Evolutionary conservation across 129 eudicot species (phyloP), one percentile per base, ranked within the genome.

Genomic region (Chrysanthemum seticuspe): DNA sequence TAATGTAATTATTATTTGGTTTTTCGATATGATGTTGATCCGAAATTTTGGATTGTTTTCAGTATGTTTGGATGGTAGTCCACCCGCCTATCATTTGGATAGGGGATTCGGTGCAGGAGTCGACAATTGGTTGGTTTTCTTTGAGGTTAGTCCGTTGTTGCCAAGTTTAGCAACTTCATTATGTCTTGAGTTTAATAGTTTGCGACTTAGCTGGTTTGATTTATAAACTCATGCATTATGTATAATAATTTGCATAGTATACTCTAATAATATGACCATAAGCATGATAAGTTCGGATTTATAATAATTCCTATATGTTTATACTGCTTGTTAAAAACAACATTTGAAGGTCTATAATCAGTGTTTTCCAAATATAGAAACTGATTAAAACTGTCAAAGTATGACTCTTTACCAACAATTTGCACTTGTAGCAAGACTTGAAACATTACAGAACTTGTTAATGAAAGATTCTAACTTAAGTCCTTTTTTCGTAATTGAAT

Each of bases 61-160:
- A 94, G 98, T 94, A 45, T 94, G 98, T 77, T 76, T 94, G 85
- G 98, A 94, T 80, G 98, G 98, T 68, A 94, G 96, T 68, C 89
- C 98, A 19, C 98, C 98, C 19, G 98, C 97, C 13, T 94, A 94
- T 80, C 98, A 94, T 81, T n/a, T 85, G 40, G 93, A 87, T 51
- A 79, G 67, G 70, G 98, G 98, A 73, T 90, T 78, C 82, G 98
- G 96, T 40, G 80, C 87, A 50, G 98, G 98, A 76, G 68, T 84
- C 74, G 86, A 94, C 84, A 94, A 78, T 49, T 94, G 98, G 98
- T 76, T 90, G 78, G 83, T 94, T 64, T 96, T 87, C 65, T 68
- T 94, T 15, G 98, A 94, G 97, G 98, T 94, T 81, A 14, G 88
- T 77, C 21, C 29, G 31, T 54, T n/a, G 31, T 60, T 65, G 29